Evolutionary conservation across 2,329 filamentous ascomycete genomes (phyloP).

Genomic region (Neofusicoccum sp.): DNA sequence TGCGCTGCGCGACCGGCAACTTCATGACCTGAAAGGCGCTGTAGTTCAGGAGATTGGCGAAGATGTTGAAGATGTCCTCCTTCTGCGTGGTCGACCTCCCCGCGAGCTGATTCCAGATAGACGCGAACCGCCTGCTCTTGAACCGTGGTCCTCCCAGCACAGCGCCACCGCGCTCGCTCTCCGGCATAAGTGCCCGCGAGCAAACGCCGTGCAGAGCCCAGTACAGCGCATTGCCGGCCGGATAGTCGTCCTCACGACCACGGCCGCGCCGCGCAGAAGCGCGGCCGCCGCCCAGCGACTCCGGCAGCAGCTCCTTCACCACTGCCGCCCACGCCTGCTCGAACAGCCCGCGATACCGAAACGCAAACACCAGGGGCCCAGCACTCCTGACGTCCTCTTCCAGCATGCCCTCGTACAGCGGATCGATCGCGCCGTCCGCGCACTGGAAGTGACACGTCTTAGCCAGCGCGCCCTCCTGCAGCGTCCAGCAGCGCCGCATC

Average conservation of each 20-base stretch:
- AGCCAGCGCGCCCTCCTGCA: slow-evolving; percentile 24
- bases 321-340: too few species aligned
- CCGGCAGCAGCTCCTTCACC: too few species aligned
- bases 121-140: slow-evolving; percentile 11
- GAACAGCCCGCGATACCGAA: neutral
- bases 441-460: slow-evolving; percentile 24
- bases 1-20: neutral
- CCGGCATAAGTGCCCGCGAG: neutral
- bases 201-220: too few species aligned
- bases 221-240: too few species aligned
- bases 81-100: slow-evolving; percentile 24
- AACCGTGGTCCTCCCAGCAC: neutral
- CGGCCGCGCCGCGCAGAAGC: too few species aligned
- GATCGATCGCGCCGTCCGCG: slow-evolving; percentile 23
- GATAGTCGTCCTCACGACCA: too few species aligned
- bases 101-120: slow-evolving; percentile 24
- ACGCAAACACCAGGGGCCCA: slow-evolving; percentile 2
- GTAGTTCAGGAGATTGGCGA: slow-evolving; percentile 25
- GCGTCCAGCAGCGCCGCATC: slow-evolving; percentile 26
- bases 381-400: too few species aligned
- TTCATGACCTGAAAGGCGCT: slow-evolving; percentile 17
- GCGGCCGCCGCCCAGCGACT: too few species aligned
- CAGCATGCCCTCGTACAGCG: neutral
- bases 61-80: slow-evolving; percentile 24
- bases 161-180: neutral